phyloP scores from a whole-genome alignment of 148 eudicot species.

The Diospyros lotus region DNA sequence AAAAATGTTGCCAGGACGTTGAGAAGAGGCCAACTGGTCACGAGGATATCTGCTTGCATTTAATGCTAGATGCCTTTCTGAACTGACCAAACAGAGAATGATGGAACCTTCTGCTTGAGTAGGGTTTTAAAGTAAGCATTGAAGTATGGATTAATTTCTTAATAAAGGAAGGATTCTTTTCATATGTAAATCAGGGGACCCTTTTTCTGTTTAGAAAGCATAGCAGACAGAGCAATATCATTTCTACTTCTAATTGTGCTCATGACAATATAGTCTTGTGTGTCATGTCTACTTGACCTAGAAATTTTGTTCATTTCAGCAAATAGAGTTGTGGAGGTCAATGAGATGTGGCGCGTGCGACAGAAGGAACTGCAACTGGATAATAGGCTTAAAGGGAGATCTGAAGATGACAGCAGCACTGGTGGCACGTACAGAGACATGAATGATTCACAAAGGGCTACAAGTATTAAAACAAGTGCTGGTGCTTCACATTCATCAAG shows the following conservation, averaged over 20 bases:
- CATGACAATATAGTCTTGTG: neutral
- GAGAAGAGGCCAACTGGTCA: too few species aligned
- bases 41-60: neutral
- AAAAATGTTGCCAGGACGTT: too few species aligned
- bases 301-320: conserved; percentile 37
- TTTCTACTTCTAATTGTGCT: neutral
- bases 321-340: conserved; percentile 81
- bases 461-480: conserved; percentile 19
- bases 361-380: conserved; percentile 83
- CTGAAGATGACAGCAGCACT: conserved; percentile 28
- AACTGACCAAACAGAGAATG: neutral
- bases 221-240: too few species aligned
- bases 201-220: too few species aligned
- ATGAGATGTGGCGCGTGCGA: conserved; percentile 91
- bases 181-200: too few species aligned
- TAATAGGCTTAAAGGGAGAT: conserved; percentile 38
- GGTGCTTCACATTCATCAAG: conserved; percentile 40
- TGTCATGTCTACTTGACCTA: conserved; percentile 1
- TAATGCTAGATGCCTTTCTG: neutral
- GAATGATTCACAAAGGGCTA: conserved; percentile 26
- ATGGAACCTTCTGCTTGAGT: neutral
- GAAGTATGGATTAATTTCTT: too few species aligned
- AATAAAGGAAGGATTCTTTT: too few species aligned
- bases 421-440: conserved; percentile 23
- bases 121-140: neutral